Conservation (phyloP, 805 yeast species). For the Phaffomyces thermotolerans region DNA sequence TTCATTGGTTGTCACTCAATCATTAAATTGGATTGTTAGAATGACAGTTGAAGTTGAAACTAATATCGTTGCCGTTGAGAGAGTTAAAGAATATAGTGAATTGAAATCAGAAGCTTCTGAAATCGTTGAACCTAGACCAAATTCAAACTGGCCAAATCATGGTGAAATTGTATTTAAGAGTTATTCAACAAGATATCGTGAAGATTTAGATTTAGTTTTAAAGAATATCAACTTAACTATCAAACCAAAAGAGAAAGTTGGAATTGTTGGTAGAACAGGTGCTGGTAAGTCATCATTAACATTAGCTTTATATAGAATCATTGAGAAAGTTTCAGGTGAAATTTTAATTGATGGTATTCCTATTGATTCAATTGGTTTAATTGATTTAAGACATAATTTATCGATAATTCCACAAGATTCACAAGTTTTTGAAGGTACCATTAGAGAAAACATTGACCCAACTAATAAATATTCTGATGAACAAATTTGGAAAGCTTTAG, state of each 20-base stretch:
- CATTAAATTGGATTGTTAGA: slow-evolving; percentile 95
- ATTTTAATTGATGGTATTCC: slow-evolving; percentile 67
- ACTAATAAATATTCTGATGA: slow-evolving; percentile 58
- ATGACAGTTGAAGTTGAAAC: slow-evolving; percentile 99
- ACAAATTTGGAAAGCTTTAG: slow-evolving; percentile 77
- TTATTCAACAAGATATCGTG: slow-evolving; percentile 81
- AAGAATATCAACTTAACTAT: slow-evolving; percentile 58
- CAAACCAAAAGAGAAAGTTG: slow-evolving; percentile 75
- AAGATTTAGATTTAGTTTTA: slow-evolving; percentile 72
- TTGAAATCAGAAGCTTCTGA: slow-evolving; percentile 81
- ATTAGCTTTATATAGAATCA: slow-evolving; percentile 74
- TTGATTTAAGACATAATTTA: slow-evolving; percentile 67
- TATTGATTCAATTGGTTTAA: slow-evolving; percentile 62
- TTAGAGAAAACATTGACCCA: slow-evolving; percentile 86
- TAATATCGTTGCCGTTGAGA: slow-evolving; percentile 92
- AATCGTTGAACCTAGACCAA: slow-evolving; percentile 60
- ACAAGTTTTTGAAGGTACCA: slow-evolving; percentile 82
- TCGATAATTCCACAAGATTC: slow-evolving; percentile 94
- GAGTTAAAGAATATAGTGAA: slow-evolving; percentile 82
- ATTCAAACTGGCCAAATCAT: slow-evolving; percentile 60
- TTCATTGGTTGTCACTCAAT: slow-evolving; percentile 87
- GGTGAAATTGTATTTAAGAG: slow-evolving; percentile 64
- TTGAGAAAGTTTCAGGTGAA: slow-evolving; percentile 67
- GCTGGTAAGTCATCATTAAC: slow-evolving; percentile 91
- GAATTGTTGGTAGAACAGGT: slow-evolving; percentile 96